Base-by-base conservation (phyloP, 345 rosid genomes). In the Sisymbrium irio region DNA sequence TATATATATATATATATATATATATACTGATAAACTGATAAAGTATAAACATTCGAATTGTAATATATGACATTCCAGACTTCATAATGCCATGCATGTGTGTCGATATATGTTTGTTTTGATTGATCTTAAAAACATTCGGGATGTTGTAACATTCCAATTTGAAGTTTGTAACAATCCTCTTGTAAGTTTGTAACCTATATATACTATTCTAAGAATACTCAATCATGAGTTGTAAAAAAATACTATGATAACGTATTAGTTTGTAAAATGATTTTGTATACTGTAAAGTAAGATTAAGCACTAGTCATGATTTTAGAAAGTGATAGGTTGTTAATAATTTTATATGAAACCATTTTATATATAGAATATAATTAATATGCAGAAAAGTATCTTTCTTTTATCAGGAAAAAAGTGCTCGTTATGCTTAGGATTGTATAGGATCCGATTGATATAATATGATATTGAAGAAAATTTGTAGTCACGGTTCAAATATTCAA, bases 221-320 rank as follows among this genome's bases (percentile, higher is more conserved):
- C 13, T 53, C 42, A 54, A 14, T 28, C n/a, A 30, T 62, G 37
- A 50, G 56, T 50, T 50, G 27, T 27, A 3, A 27, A 27, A 50
- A 14, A 25, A 51, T 22, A 33, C 20, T 42, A n/a, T 53, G 36
- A 30, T 44, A 53, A 20, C 10, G 62, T 40, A 20, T 41, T 33
- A 15, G 30, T 35, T 54, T 30, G 69, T 20, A 62, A 62, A 49
- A 60, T 13, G 27, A 33, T 1, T 1, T 22, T 45, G 7, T 20
- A 45, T n/a, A 35, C 44, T 72, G 70, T 62, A 53, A 53, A 53
- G 65, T 55, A 64, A 35, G 9, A 65, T 73, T 35, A 35, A 44
- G 20, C 47, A 65, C 18, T 56, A 46, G 11, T 73, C 71, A 55
- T 65, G 47, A 56, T 17, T 64, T 35, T 65, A 55, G 14, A 73